A percentile compares a stretch with the other conserved stretches of the same genome.
phyloP scores from a whole-genome alignment of 2,329 filamentous ascomycete species.

The Anthostomella pinea region DNA sequence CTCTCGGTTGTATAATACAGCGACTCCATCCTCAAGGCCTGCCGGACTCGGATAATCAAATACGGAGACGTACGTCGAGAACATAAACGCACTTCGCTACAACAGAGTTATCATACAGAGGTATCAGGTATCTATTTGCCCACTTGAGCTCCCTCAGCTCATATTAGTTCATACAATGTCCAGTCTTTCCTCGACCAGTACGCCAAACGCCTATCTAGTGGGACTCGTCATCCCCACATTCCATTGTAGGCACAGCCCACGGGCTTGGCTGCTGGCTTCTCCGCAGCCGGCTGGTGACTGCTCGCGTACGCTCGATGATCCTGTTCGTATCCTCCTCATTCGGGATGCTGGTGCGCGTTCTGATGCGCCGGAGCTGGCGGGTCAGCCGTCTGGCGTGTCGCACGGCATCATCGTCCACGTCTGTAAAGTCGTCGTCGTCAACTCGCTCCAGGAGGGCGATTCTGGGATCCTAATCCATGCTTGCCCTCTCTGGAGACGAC shows the following conservation, averaged over 20 bases:
- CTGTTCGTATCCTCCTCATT: constrained; percentile 11
- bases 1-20: too few relatives aligned
- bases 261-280: constrained; percentile 5
- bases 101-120: background rate
- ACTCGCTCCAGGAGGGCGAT: constrained; percentile 16
- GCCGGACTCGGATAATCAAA: too few relatives aligned
- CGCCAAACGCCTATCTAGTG: too few relatives aligned
- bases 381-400: constrained; percentile 7
- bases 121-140: background rate
- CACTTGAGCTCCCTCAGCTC: too few relatives aligned
- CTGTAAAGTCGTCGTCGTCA: constrained; percentile 8
- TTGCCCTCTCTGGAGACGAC: constrained; percentile 10
- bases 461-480: constrained; percentile 26
- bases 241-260: too few relatives aligned
- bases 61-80: too few relatives aligned
- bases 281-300: constrained; percentile 13
- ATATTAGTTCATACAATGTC: constrained; percentile 6
- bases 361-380: constrained; percentile 11
- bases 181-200: too few relatives aligned
- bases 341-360: constrained; percentile 1
- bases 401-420: constrained; percentile 11
- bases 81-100: too few relatives aligned
- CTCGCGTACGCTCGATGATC: constrained; percentile 13
- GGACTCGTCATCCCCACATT: too few relatives aligned
- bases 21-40: too few relatives aligned